Conservation (phyloP, 192 early-diverging fungal genomes). For the Kappamyces sp. region DNA sequence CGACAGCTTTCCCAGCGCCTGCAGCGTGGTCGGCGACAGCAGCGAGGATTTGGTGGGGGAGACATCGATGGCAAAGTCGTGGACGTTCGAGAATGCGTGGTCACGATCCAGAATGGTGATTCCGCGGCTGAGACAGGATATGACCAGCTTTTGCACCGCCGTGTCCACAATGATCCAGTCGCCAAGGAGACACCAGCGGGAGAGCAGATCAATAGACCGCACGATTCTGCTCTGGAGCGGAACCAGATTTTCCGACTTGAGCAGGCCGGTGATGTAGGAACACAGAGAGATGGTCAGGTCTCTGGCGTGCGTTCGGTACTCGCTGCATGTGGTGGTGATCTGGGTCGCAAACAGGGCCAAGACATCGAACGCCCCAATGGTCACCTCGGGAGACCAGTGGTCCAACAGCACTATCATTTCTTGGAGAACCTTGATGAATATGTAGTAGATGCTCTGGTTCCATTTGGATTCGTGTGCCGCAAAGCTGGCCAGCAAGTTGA, state of each 20-base stretch:
- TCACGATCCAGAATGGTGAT: constrained; percentile 59
- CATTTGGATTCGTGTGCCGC: constrained; percentile 69
- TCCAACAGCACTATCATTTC: constrained; percentile 58
- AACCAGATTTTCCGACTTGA: constrained; percentile 51
- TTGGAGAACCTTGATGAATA: constrained; percentile 65
- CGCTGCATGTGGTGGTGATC: not conserved
- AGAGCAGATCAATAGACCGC: constrained; percentile 66
- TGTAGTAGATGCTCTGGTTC: constrained; percentile 62
- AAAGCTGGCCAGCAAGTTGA: constrained; percentile 67
- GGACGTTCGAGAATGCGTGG: constrained; percentile 40
- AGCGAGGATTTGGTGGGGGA: not conserved
- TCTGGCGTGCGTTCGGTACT: no score
- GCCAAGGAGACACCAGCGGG: constrained; percentile 66
- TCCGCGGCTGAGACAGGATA: constrained; percentile 63
- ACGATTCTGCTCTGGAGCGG: constrained; percentile 58
- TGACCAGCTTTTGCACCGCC: constrained; percentile 59
- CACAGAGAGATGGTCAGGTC: constrained; percentile 45
- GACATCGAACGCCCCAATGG: constrained; percentile 29
- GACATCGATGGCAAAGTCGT: not conserved
- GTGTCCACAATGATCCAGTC: constrained; percentile 73
- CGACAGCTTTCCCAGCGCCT: not conserved
- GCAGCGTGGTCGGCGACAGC: constrained; percentile 10
- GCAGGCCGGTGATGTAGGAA: constrained; percentile 61
- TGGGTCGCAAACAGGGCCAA: constrained; percentile 14
- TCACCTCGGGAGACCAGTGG: constrained; percentile 29